phyloP scores from a whole-genome alignment of 805 yeast species.

The Starmerella lactis-condensi region DNA sequence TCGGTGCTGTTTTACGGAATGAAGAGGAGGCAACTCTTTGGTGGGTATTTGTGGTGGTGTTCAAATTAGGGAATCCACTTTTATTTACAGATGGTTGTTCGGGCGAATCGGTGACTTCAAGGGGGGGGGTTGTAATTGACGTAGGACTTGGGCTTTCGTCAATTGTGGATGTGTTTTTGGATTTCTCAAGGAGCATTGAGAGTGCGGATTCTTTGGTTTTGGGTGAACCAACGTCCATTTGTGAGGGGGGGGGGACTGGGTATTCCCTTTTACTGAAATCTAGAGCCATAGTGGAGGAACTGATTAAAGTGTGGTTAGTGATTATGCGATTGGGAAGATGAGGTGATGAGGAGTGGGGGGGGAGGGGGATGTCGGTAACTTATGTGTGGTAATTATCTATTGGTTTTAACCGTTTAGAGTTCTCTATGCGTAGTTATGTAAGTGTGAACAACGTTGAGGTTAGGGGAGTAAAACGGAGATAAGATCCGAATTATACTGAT shows the following conservation, averaged over 20 bases:
- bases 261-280: slow-evolving; percentile 13
- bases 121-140: not conserved
- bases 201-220: slow-evolving; percentile 13
- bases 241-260: slow-evolving; percentile 1
- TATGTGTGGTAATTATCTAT: not conserved
- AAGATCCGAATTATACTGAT: too few relatives aligned
- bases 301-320: not conserved
- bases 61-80: slow-evolving; percentile 3
- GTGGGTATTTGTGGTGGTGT: slow-evolving; percentile 2
- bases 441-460: too few relatives aligned
- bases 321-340: slow-evolving; percentile 1
- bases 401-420: not conserved
- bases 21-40: slow-evolving; percentile 11
- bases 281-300: slow-evolving; percentile 7
- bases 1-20: slow-evolving; percentile 7
- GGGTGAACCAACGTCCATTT: slow-evolving; percentile 2
- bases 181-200: slow-evolving; percentile 15
- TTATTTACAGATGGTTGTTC: not conserved
- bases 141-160: not conserved
- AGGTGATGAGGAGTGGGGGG: slow-evolving; percentile 1
- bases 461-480: too few relatives aligned
- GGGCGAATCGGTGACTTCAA: not conserved
- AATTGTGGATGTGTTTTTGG: not conserved
- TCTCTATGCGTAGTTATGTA: too few relatives aligned
- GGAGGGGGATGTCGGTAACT: slow-evolving; percentile 1